Evolutionary conservation across 495 filamentous ascomycete species (phyloP).

Genomic region (Aspergillus asperescens): DNA sequence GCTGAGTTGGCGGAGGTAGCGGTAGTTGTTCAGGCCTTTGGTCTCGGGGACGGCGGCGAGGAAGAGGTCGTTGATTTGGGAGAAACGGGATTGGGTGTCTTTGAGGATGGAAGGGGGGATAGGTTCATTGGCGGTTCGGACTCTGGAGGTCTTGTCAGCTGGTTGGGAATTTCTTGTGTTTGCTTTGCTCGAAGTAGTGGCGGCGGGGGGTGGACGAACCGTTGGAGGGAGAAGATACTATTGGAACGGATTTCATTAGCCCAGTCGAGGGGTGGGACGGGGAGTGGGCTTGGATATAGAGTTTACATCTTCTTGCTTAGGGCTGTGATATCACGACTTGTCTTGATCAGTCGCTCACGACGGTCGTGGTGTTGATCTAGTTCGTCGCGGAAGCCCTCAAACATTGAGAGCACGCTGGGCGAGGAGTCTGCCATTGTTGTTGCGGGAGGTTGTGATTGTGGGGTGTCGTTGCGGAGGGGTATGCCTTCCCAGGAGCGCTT

Average conservation of each 20-base stretch:
- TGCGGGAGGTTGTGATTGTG: conserved; percentile 11
- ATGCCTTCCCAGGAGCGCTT: conserved; percentile 61
- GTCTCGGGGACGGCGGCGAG: conserved; percentile 63
- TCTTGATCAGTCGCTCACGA: conserved; percentile 82
- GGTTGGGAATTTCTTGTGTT: conserved; percentile 1
- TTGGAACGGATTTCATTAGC: neutral
- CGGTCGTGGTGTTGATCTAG: conserved; percentile 93
- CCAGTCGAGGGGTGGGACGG: neutral
- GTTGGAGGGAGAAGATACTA: conserved; percentile 85
- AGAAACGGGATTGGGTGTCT: conserved; percentile 57
- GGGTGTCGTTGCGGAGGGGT: conserved; percentile 29
- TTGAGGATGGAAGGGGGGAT: conserved; percentile 60
- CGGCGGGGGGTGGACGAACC: conserved; percentile 45
- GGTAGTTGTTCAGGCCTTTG: conserved; percentile 69
- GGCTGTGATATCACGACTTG: conserved; percentile 83
- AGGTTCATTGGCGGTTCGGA: conserved; percentile 52
- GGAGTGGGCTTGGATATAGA: neutral
- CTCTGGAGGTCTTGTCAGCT: conserved; percentile 39
- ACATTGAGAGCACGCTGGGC: conserved; percentile 61
- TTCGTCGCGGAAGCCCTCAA: conserved; percentile 76
- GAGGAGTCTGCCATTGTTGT: conserved; percentile 26
- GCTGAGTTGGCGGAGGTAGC: conserved; percentile 73
- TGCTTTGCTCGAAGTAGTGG: conserved; percentile 5
- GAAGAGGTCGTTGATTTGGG: conserved; percentile 65
- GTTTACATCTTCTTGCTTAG: conserved; percentile 93